phyloP scores from a whole-genome alignment of 2,329 filamentous ascomycete species.

The Juglanconis oblonga region DNA sequence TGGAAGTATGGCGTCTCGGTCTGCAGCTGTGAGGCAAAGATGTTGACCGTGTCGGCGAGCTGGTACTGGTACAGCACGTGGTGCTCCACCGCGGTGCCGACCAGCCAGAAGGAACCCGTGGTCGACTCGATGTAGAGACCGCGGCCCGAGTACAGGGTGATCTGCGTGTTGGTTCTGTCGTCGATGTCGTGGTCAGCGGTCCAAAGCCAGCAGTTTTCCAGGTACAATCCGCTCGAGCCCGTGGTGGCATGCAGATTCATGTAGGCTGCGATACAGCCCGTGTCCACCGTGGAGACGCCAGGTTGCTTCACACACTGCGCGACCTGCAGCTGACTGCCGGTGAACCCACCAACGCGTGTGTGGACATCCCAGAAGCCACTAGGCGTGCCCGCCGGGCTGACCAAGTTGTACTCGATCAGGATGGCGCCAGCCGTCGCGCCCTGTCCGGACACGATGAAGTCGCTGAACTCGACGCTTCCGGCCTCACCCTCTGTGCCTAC shows the following conservation, averaged over 20 bases:
- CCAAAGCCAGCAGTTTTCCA: constrained; percentile 49
- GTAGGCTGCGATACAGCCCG: constrained; percentile 33
- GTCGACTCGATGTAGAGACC: constrained; percentile 47
- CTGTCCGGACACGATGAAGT: constrained; percentile 68
- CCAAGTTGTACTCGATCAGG: constrained; percentile 70
- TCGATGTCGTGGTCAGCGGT: constrained; percentile 32
- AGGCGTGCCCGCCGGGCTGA: constrained; percentile 34
- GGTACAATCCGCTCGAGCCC: constrained; percentile 32
- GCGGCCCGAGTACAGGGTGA: constrained; percentile 49
- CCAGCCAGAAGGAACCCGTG: constrained; percentile 54
- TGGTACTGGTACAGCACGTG: constrained; percentile 67
- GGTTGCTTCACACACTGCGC: constrained; percentile 61
- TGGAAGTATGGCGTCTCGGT: constrained; percentile 72
- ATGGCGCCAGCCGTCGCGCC: constrained; percentile 65
- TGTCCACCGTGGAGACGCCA: constrained; percentile 24
- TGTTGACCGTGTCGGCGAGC: constrained; percentile 55
- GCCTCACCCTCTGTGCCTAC: constrained; percentile 57
- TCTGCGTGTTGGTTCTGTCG: constrained; percentile 39
- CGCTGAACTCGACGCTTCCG: constrained; percentile 66
- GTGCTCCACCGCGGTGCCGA: constrained; percentile 64
- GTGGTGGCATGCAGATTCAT: constrained; percentile 41
- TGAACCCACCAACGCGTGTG: constrained; percentile 68
- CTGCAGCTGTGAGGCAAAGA: constrained; percentile 64
- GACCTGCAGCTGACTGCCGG: constrained; percentile 65
- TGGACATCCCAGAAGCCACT: constrained; percentile 72